Evolutionary conservation across 2,329 filamentous ascomycete species (phyloP), one percentile per base, ranked within the genome.

Genomic region (Paracoccidioides brasiliensis): DNA sequence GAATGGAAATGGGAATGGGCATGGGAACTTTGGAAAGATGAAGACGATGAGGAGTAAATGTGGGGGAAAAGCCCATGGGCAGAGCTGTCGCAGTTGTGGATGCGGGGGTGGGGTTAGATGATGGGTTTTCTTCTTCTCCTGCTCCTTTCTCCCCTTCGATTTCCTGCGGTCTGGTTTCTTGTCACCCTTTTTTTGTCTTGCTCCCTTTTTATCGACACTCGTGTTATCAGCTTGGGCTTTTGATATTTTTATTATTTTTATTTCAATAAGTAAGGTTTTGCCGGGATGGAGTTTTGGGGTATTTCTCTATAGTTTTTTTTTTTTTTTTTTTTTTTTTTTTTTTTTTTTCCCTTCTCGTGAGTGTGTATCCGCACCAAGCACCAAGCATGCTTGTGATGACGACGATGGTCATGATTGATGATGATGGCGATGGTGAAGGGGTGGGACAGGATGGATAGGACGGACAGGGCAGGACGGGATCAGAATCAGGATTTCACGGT

Each of bases 311-410:
- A 14, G 45, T 15, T 41, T 32, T 44, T 38, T 37, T 14, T 37
- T 50, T n/a, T n/a, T n/a, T n/a, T n/a, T 49, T 32, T 10, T 54
- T 44, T 50, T 51, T 37, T 28, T 50, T n/a, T 46, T 46, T 46
- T 46, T 33, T 12, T 12, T 33, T 33, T 46, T 32, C 28, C 44
- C 44, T 32, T 30, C 22, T 22, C 15, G 30, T 5, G 22, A 22
- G 22, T 2, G 22, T 22, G 22, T 22, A 22, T 22, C 22, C 22
- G 22, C 22, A 44, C 14, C 8, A 15, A 8, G 42, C 22, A 28
- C 22, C 14, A 28, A 44, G 15, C 22, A 28, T 15, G 42, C 42
- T 44, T 28, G 42, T 8, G 42, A 44, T 44, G 42, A 22, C 22
- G 22, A 22, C 22, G 22, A 30, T 28, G 1, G 8, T 4, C 22